Evolutionary conservation across 768 basidiomycete species (phyloP).

Genomic region (Sarcodon aspratus): DNA sequence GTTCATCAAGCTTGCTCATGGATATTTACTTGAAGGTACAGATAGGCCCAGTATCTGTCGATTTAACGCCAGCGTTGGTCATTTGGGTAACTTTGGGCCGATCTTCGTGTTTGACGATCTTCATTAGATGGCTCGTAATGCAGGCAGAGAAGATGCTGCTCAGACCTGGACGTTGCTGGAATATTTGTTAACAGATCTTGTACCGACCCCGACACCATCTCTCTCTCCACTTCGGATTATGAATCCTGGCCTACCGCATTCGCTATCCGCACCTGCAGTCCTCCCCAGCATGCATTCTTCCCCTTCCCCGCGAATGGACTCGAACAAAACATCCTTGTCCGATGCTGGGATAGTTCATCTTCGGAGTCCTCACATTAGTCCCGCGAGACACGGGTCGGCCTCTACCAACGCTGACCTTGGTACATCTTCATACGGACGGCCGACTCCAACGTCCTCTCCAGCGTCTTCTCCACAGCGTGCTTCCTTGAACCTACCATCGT

Average conservation of each 20-base stretch:
- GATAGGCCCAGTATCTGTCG: slow-evolving; percentile 39
- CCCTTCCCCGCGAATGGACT: slow-evolving; percentile 15
- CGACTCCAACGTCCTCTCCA: not conserved
- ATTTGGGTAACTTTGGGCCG: not conserved
- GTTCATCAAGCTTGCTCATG: slow-evolving; percentile 51
- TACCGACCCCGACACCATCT: slow-evolving; percentile 24
- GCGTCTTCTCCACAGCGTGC: not conserved
- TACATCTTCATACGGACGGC: not conserved
- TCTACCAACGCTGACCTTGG: not conserved
- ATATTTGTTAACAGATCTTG: slow-evolving; percentile 39
- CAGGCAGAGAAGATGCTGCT: slow-evolving; percentile 40
- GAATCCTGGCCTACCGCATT: slow-evolving; percentile 20
- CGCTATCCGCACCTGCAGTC: slow-evolving; percentile 30
- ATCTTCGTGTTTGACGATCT: not conserved
- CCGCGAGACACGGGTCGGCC: too few relatives aligned
- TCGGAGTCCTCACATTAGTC: not conserved
- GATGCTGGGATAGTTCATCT: slow-evolving; percentile 4
- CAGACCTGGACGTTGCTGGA: slow-evolving; percentile 60
- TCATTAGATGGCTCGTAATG: slow-evolving; percentile 35
- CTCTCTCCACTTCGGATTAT: slow-evolving; percentile 11
- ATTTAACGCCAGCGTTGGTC: slow-evolving; percentile 45
- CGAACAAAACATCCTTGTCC: slow-evolving; percentile 3
- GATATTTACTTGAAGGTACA: slow-evolving; percentile 43
- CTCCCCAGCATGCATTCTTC: slow-evolving; percentile 14
- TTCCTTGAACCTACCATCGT: not conserved